Conservation (phyloP, 306 rosid species). For the Pyrus pyrifolia region DNA sequence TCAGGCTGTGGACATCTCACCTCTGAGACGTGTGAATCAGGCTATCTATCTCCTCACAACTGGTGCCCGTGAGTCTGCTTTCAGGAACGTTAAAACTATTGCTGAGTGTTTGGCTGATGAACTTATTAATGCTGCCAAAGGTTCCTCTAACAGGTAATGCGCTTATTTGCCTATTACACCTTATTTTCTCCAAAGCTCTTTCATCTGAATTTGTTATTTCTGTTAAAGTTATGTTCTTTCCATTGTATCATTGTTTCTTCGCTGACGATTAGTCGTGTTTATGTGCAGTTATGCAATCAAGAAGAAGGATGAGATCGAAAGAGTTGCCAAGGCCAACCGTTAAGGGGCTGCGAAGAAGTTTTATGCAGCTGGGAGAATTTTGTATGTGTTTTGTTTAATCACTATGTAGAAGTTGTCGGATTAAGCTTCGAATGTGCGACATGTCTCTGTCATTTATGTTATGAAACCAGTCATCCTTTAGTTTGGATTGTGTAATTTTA, state of each 20-base stretch:
- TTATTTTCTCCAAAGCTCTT: neutral
- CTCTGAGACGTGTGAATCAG: slow-evolving; percentile 43
- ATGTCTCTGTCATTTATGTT: neutral
- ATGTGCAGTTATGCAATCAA: slow-evolving; percentile 41
- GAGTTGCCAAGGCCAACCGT: slow-evolving; percentile 57
- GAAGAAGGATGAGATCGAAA: slow-evolving; percentile 52
- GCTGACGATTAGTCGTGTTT: neutral
- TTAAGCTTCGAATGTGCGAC: neutral
- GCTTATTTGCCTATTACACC: neutral
- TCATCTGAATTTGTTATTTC: neutral
- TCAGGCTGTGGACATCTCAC: slow-evolving; percentile 55
- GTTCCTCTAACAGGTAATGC: slow-evolving; percentile 43
- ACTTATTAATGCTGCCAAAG: slow-evolving; percentile 51
- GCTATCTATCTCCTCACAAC: slow-evolving; percentile 50
- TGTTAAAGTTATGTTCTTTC: neutral
- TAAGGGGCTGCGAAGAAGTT: slow-evolving; percentile 1
- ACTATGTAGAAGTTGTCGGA: neutral
- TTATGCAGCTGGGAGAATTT: slow-evolving; percentile 9
- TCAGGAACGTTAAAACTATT: slow-evolving; percentile 43
- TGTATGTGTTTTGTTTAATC: neutral
- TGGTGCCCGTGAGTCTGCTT: slow-evolving; percentile 48
- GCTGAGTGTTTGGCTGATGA: slow-evolving; percentile 53
- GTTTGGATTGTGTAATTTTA: neutral
- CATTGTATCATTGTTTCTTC: neutral
- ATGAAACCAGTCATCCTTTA: neutral